Evolutionary conservation across 306 rosid species (phyloP).

Genomic region (Pyrus bretschneideri): DNA sequence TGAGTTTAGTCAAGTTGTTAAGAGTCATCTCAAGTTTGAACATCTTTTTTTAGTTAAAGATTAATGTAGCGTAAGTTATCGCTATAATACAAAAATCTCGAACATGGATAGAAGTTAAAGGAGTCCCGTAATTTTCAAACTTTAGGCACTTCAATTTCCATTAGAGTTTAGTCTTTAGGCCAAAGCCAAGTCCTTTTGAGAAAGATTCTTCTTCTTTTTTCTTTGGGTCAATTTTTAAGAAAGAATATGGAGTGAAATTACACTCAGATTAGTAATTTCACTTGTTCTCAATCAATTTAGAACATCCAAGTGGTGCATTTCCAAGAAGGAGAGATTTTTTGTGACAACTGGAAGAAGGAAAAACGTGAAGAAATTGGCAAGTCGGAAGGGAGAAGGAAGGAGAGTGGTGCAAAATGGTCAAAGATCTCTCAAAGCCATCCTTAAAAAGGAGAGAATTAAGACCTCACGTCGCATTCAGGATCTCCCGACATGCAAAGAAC

Average conservation of each 20-base stretch:
- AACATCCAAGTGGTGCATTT: not conserved
- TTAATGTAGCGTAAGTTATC: too few species aligned
- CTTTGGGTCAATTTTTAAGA: not conserved
- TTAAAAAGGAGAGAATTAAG: not conserved
- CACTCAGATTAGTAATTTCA: not conserved
- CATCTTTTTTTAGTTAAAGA: too few species aligned
- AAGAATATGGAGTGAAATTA: not conserved
- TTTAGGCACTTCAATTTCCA: not conserved
- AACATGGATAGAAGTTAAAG: too few species aligned
- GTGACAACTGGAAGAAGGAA: not conserved
- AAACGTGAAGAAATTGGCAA: slow-evolving; percentile 7
- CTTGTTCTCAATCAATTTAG: not conserved
- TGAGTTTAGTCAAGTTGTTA: too few species aligned
- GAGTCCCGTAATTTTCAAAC: too few species aligned
- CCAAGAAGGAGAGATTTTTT: not conserved
- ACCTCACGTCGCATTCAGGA: slow-evolving; percentile 15
- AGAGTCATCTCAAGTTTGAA: too few species aligned
- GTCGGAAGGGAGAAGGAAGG: not conserved
- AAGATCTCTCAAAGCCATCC: not conserved
- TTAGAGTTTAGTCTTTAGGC: not conserved
- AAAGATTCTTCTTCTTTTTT: not conserved
- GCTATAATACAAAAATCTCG: too few species aligned
- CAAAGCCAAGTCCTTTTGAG: not conserved
- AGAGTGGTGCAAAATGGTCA: slow-evolving; percentile 7
- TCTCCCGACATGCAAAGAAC: not conserved